Evolutionary conservation across 768 basidiomycete species (phyloP).

Genomic region (Gelatoporia subvermispora): DNA sequence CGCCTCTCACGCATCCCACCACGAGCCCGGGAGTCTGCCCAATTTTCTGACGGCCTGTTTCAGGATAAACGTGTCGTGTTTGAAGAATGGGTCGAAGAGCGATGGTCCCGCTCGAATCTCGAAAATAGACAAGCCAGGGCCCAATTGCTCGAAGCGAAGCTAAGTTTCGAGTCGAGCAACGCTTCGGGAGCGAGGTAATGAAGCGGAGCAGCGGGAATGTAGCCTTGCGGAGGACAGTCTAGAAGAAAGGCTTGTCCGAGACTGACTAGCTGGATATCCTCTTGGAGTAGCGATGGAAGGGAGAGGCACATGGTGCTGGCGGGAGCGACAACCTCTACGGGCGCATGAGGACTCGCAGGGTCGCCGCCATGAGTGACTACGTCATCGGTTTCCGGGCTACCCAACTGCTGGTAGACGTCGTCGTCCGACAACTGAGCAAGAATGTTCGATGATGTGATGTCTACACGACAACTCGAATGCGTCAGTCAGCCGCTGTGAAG

Average conservation of each 20-base stretch:
- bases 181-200: constrained; percentile 33
- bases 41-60: constrained; percentile 32
- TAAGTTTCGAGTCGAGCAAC: constrained; percentile 32
- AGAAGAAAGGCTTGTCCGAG: constrained; percentile 34
- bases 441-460: constrained; percentile 36
- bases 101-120: constrained; percentile 37
- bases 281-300: constrained; percentile 25
- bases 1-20: no score
- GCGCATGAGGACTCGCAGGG: constrained; percentile 25
- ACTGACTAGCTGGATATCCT: constrained; percentile 29
- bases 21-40: constrained; percentile 38
- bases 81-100: constrained; percentile 36
- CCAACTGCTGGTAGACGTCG: constrained; percentile 28
- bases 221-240: constrained; percentile 20
- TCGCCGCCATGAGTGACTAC: constrained; percentile 20
- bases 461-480: constrained; percentile 15
- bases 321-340: constrained; percentile 23
- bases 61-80: constrained; percentile 25
- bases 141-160: constrained; percentile 42
- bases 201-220: constrained; percentile 27
- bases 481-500: background rate
- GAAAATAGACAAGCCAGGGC: constrained; percentile 37
- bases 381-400: constrained; percentile 29
- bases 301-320: constrained; percentile 20
- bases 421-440: constrained; percentile 30